A percentile compares a stretch with the other conserved stretches of the same genome.
Evolutionary conservation across 1,139 yeast species (phyloP).

Genomic region (Yamadazyma mexicana): DNA sequence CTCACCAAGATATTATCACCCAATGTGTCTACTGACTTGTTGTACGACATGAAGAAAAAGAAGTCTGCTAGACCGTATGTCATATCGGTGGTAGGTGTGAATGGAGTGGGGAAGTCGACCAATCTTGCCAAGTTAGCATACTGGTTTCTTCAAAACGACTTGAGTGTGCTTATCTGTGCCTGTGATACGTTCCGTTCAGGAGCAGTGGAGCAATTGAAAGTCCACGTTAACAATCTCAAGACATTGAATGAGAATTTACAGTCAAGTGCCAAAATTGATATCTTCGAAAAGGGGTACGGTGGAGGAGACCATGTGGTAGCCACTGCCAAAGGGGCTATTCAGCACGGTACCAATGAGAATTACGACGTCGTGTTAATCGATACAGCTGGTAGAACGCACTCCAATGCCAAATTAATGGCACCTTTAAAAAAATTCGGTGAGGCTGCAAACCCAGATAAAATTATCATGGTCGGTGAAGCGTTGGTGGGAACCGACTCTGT

Average conservation of each 20-base stretch:
- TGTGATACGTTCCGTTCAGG: slow-evolving; percentile 98
- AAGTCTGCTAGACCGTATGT: slow-evolving; percentile 70
- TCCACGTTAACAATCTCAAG: slow-evolving; percentile 83
- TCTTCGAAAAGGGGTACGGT: slow-evolving; percentile 95
- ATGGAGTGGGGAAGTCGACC: slow-evolving; percentile 97
- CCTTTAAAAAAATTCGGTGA: slow-evolving; percentile 94
- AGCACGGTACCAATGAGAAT: slow-evolving; percentile 52
- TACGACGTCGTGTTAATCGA: slow-evolving; percentile 91
- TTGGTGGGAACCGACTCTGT: slow-evolving; percentile 97
- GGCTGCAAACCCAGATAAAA: slow-evolving; percentile 93
- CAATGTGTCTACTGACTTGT: slow-evolving; percentile 82
- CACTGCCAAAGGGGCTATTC: slow-evolving; percentile 92
- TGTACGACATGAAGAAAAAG: slow-evolving; percentile 70
- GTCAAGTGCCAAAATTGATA: slow-evolving; percentile 62
- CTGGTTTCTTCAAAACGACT: slow-evolving; percentile 89
- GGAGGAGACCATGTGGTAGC: slow-evolving; percentile 91
- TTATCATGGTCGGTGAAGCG: slow-evolving; percentile 98
- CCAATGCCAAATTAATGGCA: slow-evolving; percentile 93
- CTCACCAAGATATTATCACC: slow-evolving; percentile 86
- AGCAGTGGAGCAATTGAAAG: slow-evolving; percentile 94
- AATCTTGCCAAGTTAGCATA: slow-evolving; percentile 91
- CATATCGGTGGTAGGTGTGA: slow-evolving; percentile 95
- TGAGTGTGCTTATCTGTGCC: slow-evolving; percentile 87
- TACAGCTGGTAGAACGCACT: slow-evolving; percentile 97
- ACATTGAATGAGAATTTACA: slow-evolving; percentile 37